These are phyloP conservation scores for Cadophora luteo-olivacea DNA, from an alignment of 2,329 filamentous ascomycete genomes.

Conservation along the genomic window DNA sequence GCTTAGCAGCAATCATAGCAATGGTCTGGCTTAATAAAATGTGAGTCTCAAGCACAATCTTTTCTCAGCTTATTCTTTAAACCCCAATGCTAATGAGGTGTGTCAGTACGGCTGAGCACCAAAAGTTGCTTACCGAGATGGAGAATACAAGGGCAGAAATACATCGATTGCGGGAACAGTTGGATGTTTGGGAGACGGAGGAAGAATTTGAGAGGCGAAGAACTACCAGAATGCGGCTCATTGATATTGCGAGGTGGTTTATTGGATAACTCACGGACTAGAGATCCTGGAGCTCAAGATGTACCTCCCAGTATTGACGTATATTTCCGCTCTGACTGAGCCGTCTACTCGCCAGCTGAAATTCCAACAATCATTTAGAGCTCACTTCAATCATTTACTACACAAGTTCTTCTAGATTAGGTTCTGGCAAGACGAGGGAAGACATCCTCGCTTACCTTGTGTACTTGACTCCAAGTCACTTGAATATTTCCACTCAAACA, in stretches of 20 bases:
- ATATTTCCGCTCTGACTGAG: no score
- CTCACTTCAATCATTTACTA: no score
- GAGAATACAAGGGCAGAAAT: not conserved
- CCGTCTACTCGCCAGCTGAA: no score
- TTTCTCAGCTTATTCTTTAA: not conserved
- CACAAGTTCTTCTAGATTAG: no score
- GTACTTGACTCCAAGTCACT: no score
- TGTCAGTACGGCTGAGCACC: not conserved
- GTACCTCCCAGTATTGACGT: not conserved
- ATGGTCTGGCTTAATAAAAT: not conserved
- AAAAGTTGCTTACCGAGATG: not conserved
- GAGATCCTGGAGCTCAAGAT: not conserved
- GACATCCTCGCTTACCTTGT: no score
- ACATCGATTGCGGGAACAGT: not conserved
- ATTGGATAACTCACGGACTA: not conserved
- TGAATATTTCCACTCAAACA: no score
- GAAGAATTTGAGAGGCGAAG: not conserved
- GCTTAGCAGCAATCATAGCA: not conserved
- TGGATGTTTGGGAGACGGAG: not conserved
- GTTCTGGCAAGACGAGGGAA: no score
- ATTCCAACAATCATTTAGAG: no score
- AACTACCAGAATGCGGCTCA: not conserved
- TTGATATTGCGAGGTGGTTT: slow-evolving; percentile 5
- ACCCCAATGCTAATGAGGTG: not conserved
- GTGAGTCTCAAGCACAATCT: not conserved